phyloP scores from a whole-genome alignment of 768 basidiomycete genomes.

The Hypholoma fasciculare region DNA sequence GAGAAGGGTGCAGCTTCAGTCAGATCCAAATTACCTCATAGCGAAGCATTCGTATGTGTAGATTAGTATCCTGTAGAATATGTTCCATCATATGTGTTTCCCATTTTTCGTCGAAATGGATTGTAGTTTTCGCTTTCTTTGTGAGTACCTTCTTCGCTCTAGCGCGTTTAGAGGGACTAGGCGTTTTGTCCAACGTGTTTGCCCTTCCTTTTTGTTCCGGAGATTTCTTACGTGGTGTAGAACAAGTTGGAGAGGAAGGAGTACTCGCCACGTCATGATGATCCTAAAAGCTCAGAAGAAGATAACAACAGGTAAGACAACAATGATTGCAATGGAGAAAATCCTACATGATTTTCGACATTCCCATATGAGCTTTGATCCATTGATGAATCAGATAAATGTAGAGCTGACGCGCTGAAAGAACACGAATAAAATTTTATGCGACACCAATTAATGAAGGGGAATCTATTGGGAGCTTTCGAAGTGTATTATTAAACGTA shows the following conservation, averaged over 20 bases:
- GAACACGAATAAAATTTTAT: background rate
- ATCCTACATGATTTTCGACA: too few species aligned
- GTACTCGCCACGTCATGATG: too few species aligned
- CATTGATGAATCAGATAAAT: too few species aligned
- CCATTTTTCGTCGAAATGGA: constrained; percentile 39
- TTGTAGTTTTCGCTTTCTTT: constrained; percentile 12
- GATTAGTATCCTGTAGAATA: constrained; percentile 43
- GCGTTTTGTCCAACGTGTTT: background rate
- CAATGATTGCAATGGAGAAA: too few species aligned
- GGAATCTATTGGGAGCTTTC: background rate
- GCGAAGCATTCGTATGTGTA: constrained; percentile 60
- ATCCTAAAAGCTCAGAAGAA: too few species aligned
- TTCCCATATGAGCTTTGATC: too few species aligned
- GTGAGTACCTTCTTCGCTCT: constrained; percentile 6
- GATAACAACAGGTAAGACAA: too few species aligned
- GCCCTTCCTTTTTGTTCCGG: too few species aligned
- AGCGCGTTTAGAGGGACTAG: background rate
- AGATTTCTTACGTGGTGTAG: too few species aligned
- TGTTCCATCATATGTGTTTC: constrained; percentile 37
- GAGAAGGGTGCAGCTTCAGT: background rate
- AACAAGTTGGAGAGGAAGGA: too few species aligned
- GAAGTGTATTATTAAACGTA: background rate
- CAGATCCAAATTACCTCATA: constrained; percentile 52
- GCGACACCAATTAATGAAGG: background rate
- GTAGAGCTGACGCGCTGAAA: too few species aligned